A percentile compares a stretch with the other conserved stretches of the same genome.
Evolutionary conservation across 352 stramenopile species (phyloP).

Genomic region (Hyaloperonospora arabidopsidis): DNA sequence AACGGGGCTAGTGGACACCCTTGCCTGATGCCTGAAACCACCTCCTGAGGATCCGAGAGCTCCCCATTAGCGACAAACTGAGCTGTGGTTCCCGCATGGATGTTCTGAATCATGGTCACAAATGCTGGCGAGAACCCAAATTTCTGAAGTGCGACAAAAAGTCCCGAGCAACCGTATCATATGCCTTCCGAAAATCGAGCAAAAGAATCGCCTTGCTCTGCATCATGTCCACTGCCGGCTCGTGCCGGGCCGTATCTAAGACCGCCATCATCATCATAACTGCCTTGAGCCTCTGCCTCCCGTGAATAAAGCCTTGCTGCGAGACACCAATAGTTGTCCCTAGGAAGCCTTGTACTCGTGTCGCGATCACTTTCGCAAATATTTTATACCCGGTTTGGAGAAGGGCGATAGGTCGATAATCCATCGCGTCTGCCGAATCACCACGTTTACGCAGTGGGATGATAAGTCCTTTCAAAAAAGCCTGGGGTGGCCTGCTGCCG

Average conservation of each 20-base stretch:
- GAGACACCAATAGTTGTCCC: background rate
- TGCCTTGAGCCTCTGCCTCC: background rate
- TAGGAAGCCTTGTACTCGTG: background rate
- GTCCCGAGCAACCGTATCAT: background rate
- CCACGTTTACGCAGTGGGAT: no score
- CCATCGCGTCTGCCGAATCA: background rate
- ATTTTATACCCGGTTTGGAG: background rate
- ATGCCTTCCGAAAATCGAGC: background rate
- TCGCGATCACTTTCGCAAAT: background rate
- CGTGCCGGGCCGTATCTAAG: background rate
- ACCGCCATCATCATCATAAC: background rate
- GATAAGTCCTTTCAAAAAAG: no score
- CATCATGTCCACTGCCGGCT: background rate
- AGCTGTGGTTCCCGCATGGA: background rate
- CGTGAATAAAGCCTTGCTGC: background rate
- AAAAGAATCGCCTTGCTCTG: background rate
- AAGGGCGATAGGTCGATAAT: background rate
- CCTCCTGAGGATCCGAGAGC: background rate
- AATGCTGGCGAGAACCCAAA: background rate
- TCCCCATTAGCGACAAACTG: conserved; percentile 1
- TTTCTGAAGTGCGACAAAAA: background rate
- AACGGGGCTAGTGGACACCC: background rate
- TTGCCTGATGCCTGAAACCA: background rate
- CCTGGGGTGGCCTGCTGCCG: no score
- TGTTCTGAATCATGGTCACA: background rate